phyloP scores from a whole-genome alignment of 164 flowering plant species.

The Sextonia rubra region DNA sequence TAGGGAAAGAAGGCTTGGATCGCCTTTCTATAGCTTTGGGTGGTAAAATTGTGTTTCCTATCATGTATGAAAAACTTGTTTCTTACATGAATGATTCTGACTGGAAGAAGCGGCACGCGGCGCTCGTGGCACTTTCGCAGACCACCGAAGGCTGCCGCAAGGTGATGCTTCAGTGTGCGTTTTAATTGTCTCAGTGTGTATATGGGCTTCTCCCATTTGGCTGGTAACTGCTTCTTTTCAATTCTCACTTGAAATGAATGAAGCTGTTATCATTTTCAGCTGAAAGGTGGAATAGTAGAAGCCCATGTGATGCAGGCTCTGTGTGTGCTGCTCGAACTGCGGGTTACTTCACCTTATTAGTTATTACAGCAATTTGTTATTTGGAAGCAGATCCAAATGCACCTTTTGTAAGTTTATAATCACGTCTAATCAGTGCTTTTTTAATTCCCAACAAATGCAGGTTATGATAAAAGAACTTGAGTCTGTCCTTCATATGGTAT shows the following conservation, averaged over 20 bases:
- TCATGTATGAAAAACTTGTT: conserved; percentile 21
- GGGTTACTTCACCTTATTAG: too few relatives aligned
- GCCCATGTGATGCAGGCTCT: background rate
- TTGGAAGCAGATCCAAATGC: too few relatives aligned
- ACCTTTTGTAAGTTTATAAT: background rate
- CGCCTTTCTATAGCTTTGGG: conserved; percentile 26
- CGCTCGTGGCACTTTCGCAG: conserved; percentile 27
- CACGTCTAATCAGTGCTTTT: background rate
- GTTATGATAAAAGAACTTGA: conserved; percentile 26
- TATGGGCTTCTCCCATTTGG: background rate
- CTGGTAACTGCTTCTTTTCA: background rate
- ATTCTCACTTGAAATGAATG: background rate
- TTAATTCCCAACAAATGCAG: conserved; percentile 8
- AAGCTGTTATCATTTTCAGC: background rate
- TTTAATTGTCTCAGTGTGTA: background rate
- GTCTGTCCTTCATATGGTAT: conserved; percentile 23
- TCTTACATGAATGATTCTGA: conserved; percentile 26
- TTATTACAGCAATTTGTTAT: too few relatives aligned
- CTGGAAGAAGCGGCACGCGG: conserved; percentile 33
- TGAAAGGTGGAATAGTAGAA: background rate
- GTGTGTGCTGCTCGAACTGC: background rate
- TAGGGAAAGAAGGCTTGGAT: conserved; percentile 28
- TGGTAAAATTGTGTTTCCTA: conserved; percentile 30
- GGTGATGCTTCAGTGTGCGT: conserved; percentile 11
- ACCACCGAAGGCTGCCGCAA: conserved; percentile 29